These are phyloP conservation scores for Phytophthora rubi DNA, from an alignment of 352 stramenopile genomes.

Conservation along the genomic window DNA sequence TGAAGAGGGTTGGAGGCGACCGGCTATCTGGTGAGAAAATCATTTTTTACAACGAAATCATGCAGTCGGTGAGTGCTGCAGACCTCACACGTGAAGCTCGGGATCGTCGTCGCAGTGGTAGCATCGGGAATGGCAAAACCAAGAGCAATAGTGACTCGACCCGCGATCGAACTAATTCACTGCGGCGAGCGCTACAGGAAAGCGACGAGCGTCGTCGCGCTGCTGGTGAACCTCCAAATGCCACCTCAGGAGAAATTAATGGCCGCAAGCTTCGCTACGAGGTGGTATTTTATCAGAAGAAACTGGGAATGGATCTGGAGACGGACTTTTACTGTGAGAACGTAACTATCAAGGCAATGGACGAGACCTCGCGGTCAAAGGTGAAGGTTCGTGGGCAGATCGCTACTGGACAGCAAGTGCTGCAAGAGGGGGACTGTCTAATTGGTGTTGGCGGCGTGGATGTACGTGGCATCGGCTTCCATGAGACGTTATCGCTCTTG, in stretches of 20 bases:
- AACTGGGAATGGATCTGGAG: constrained; percentile 85
- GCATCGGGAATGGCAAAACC: constrained; percentile 37
- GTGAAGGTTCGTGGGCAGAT: constrained; percentile 69
- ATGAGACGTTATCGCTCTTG: constrained; percentile 82
- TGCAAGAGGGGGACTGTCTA: constrained; percentile 84
- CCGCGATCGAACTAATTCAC: constrained; percentile 69
- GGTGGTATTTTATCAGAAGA: constrained; percentile 83
- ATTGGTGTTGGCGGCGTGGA: constrained; percentile 81
- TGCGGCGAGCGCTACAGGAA: constrained; percentile 73
- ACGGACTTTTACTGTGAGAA: constrained; percentile 92
- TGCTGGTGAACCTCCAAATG: constrained; percentile 37
- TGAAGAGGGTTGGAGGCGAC: constrained; percentile 73
- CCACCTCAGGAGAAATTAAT: constrained; percentile 27
- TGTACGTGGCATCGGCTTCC: constrained; percentile 85
- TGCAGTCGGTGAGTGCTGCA: constrained; percentile 74
- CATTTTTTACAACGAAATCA: constrained; percentile 89
- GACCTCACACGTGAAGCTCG: constrained; percentile 83
- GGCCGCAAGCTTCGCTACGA: constrained; percentile 79
- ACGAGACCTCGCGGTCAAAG: constrained; percentile 53
- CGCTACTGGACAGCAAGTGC: constrained; percentile 56
- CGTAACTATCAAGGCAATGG: constrained; percentile 84
- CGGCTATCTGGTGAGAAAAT: constrained; percentile 85
- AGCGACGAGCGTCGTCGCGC: constrained; percentile 58
- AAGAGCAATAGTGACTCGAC: constrained; percentile 65
- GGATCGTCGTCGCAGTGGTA: constrained; percentile 48